Base-by-base conservation (phyloP, 2,329 filamentous ascomycete species). In the Diaporthe citri region DNA sequence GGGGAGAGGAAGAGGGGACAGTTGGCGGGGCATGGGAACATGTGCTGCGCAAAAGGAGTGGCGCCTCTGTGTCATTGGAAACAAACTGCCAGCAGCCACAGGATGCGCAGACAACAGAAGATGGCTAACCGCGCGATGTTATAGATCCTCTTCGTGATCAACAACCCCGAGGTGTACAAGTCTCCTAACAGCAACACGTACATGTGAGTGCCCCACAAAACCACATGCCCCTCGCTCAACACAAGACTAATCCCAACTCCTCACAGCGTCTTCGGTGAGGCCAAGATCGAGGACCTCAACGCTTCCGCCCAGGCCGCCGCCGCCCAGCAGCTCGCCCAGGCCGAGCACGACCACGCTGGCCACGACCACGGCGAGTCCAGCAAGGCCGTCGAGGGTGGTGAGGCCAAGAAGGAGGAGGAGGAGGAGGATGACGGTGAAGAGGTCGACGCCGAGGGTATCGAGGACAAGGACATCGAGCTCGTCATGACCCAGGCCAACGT, bases 281-380 rank as follows among this genome's bases (percentile, higher is more conserved):
- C 97, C 85, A 99, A 99, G 94, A 98, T 99, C 80, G 97, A 99
- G 92, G 97, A 99, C 88, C 91, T 98, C 83, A 99, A 98, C 93
- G 97, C 97, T 82, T 95, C 96, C 85, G 96, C 96, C 82, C 97
- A 98, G 90, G 95, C 96, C 82, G 95, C 94, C 80, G 97, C 97
- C 82, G 96, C 96, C 81, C 95, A 97, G 88, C 96, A 98, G 89
- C 94, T 99, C 81, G 95, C 95, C 82, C 93, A 92, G 82, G 93
- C 92, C 81, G 90, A 90, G 77, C 88, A 88, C 80, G 87, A 88
- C 80, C 88, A 92, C 84, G 92, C 94, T 83, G 92, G 93, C 87
- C 88, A 92, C 79, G 91, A 90, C 79, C 92, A 95, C 87, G 90
- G 92, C 86, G 92, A 94, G 87, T 92, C 90, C 82, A 90, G 95